Base-by-base conservation (phyloP, 768 basidiomycete genomes). In the Pleurotus eryngii region DNA sequence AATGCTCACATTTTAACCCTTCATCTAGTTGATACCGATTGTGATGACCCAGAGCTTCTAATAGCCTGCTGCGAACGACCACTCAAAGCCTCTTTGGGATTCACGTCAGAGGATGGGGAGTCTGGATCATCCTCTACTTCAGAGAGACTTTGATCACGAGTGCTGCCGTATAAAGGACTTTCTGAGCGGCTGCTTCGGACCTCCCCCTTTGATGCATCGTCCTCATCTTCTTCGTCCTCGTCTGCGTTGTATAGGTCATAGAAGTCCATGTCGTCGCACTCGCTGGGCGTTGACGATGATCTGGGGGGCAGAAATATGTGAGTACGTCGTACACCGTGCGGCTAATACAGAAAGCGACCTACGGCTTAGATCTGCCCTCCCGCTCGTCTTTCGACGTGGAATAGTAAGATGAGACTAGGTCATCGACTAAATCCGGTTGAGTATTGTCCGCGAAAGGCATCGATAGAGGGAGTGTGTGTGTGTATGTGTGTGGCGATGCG, bases 331-430 rank as follows among this genome's bases (percentile, higher is more conserved):
- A 11, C 8, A 9, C 11, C 7, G 30, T 35, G 4, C 8, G 2
- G 30, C 11, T 4, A 8, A 1, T 35, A 9, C 8, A 12, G 8
- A 35, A 35, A 35, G 30, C 1, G 3, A 3, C 51, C 42, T 42
- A 54, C 51, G 42, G 39, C 1, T 40, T 54, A 7, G 51, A 54
- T n/a, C 42, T 54, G 15, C 22, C 39, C 24, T 54, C 51, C 43
- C 17, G 35, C 11, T 54, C 51, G 51, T 54, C 38, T 20, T 35
- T 12, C 39, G 14, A 26, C 18, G 15, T 27, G 12, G 18, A 39
- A 20, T 54, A 54, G 51, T 54, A 54, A 8, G 51, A 54, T 4
- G 51, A 54, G 18, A 54, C 51, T 20, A 54, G 37, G 17, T 54
- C 51, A 39, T 54, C 51, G 18, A 54, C 20, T 45, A 45, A 18